phyloP scores from a whole-genome alignment of 192 early-diverging fungal species.

The Backusella australiensis region DNA sequence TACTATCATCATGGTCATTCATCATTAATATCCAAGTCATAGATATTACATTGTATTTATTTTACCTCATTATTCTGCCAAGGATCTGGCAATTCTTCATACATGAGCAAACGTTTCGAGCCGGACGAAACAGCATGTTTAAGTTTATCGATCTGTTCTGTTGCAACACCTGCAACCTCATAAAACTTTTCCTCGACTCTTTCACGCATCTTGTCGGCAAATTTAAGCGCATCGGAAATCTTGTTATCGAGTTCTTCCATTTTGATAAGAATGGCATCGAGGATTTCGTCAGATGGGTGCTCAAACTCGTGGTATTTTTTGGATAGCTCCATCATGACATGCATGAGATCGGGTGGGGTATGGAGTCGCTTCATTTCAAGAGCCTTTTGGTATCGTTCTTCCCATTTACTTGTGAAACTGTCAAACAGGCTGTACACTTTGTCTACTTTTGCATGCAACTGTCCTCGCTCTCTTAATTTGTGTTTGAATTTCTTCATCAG shows the following conservation, averaged over 20 bases:
- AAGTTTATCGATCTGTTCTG: conserved; percentile 40
- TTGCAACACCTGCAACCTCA: conserved; percentile 25
- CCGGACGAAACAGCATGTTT: conserved; percentile 46
- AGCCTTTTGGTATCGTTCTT: neutral
- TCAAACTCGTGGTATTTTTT: conserved; percentile 51
- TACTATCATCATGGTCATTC: conserved; percentile 11
- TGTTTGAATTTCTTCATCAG: conserved; percentile 29
- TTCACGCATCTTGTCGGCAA: conserved; percentile 24
- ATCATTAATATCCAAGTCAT: neutral
- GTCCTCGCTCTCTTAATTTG: conserved; percentile 18
- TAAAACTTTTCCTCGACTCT: conserved; percentile 28
- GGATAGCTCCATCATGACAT: conserved; percentile 38
- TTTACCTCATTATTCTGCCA: conserved; percentile 52
- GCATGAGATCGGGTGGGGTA: conserved; percentile 42
- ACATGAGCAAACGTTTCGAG: conserved; percentile 49
- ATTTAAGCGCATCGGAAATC: conserved; percentile 24
- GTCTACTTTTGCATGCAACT: conserved; percentile 17
- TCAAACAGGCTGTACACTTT: conserved; percentile 20
- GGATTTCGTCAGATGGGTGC: conserved; percentile 28
- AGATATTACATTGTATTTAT: neutral
- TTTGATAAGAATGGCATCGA: conserved; percentile 27
- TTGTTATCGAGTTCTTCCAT: conserved; percentile 37
- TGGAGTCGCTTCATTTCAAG: conserved; percentile 11
- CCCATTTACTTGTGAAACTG: conserved; percentile 23
- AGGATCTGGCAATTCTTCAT: conserved; percentile 56